Evolutionary conservation across 805 yeast species (phyloP).

Genomic region (Candida coquimbonensis): DNA sequence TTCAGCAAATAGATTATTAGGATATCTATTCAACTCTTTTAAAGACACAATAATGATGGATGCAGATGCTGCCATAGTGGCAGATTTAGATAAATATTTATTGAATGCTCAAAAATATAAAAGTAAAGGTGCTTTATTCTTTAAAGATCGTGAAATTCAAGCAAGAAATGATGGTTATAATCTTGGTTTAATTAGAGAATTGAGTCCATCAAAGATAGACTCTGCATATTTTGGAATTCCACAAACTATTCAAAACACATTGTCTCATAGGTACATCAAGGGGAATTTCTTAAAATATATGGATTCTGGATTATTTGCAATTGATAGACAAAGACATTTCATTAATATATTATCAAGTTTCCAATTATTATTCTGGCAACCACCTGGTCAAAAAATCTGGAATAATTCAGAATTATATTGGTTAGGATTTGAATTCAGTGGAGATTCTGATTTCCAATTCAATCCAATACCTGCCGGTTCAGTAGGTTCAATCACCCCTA

Average conservation of each 20-base stretch:
- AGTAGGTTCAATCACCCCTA: constrained; percentile 38
- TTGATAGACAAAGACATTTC: constrained; percentile 44
- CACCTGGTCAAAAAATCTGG: constrained; percentile 42
- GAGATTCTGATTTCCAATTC: constrained; percentile 47
- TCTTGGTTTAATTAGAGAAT: constrained; percentile 34
- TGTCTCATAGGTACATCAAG: constrained; percentile 32
- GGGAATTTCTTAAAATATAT: constrained; percentile 32
- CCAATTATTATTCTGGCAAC: constrained; percentile 31
- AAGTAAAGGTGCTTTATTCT: constrained; percentile 33
- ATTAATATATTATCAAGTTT: constrained; percentile 39
- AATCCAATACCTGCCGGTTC: constrained; percentile 51
- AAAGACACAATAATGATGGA: constrained; percentile 43
- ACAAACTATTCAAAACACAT: constrained; percentile 28
- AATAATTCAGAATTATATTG: constrained; percentile 67
- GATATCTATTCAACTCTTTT: constrained; percentile 42
- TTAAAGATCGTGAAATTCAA: constrained; percentile 37
- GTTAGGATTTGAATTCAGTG: constrained; percentile 49
- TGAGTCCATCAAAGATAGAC: constrained; percentile 37
- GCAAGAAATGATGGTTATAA: constrained; percentile 19
- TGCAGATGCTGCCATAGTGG: constrained; percentile 42
- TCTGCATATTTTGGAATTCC: constrained; percentile 29
- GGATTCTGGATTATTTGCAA: constrained; percentile 39
- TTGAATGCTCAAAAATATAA: constrained; percentile 28
- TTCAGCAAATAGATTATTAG: constrained; percentile 42
- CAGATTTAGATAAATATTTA: constrained; percentile 30